Evolutionary conservation across 2,329 filamentous ascomycete species (phyloP).

Genomic region (Colletotrichum zoysiae): DNA sequence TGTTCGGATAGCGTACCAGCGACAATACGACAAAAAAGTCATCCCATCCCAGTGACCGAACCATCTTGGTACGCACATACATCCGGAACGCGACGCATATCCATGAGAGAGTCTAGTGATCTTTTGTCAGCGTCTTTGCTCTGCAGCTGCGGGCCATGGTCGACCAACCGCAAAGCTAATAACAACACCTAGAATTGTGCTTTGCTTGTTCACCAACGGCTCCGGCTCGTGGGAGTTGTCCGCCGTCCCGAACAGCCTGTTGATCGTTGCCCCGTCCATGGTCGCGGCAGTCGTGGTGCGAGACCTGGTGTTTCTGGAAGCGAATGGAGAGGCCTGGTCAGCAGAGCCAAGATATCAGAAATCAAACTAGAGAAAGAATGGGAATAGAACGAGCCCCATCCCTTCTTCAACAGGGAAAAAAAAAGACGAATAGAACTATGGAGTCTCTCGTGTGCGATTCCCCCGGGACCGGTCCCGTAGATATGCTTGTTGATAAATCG

Average conservation of each 20-base stretch:
- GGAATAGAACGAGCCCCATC: slow-evolving; percentile 30
- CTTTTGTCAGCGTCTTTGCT: not conserved
- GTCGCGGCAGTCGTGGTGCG: not conserved
- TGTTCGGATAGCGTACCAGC: slow-evolving; percentile 45
- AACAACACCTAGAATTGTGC: slow-evolving; percentile 48
- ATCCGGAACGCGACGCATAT: slow-evolving; percentile 48
- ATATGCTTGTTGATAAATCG: not conserved
- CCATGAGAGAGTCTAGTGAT: slow-evolving; percentile 47
- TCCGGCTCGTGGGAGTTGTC: slow-evolving; percentile 46
- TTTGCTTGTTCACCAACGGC: slow-evolving; percentile 47
- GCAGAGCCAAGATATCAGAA: not conserved
- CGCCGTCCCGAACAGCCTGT: slow-evolving; percentile 16
- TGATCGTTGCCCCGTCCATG: slow-evolving; percentile 32
- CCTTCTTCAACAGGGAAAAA: not conserved
- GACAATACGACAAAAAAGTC: slow-evolving; percentile 53
- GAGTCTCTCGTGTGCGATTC: not conserved
- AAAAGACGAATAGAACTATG: slow-evolving; percentile 7
- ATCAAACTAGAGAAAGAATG: not conserved
- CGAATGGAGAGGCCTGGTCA: not conserved
- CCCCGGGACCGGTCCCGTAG: not conserved
- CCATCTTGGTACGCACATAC: slow-evolving; percentile 46
- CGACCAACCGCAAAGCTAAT: slow-evolving; percentile 48
- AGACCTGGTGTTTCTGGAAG: slow-evolving; percentile 5
- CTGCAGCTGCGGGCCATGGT: rapidly evolving
- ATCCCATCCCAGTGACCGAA: slow-evolving; percentile 51